Evolutionary conservation across 2,329 filamentous ascomycete genomes (phyloP).

Genomic region (Diaporthe australafricana): DNA sequence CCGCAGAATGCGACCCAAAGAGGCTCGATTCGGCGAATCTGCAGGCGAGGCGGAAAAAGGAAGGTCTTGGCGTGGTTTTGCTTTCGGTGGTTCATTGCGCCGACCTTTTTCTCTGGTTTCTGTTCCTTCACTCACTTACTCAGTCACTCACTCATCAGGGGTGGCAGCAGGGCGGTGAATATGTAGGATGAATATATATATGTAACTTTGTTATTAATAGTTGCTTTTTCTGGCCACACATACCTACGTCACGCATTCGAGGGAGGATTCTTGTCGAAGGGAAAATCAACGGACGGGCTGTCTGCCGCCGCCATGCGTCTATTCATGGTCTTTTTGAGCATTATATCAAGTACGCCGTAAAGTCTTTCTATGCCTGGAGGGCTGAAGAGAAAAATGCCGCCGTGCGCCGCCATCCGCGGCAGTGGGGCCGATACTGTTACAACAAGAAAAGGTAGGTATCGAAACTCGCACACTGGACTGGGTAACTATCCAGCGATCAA

Average conservation of each 20-base stretch:
- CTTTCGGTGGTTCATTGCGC: conserved; percentile 18
- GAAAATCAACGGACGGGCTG: conserved; percentile 23
- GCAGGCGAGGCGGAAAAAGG: conserved; percentile 28
- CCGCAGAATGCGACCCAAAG: conserved; percentile 2
- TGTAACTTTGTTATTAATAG: not conserved
- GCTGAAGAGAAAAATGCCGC: conserved; percentile 19
- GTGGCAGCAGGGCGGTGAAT: not conserved
- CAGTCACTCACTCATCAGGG: not conserved
- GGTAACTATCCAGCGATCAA: conserved; percentile 66
- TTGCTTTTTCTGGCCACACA: not conserved
- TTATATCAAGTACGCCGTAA: conserved; percentile 38
- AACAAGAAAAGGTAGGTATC: conserved; percentile 31
- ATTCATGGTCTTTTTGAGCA: conserved; percentile 37
- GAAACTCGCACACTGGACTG: conserved; percentile 28
- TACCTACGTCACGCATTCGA: conserved; percentile 5
- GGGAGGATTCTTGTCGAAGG: not conserved
- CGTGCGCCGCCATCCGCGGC: conserved; percentile 12
- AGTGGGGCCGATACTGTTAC: conserved; percentile 35
- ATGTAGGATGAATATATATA: not conserved
- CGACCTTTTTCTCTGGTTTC: not conserved
- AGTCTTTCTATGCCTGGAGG: conserved; percentile 36
- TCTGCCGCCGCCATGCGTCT: conserved; percentile 34
- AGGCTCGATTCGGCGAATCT: conserved; percentile 24
- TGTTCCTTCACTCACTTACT: no score
- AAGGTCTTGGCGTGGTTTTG: not conserved